Base-by-base conservation (phyloP, 345 rosid genomes). In the Theobroma cacao region DNA sequence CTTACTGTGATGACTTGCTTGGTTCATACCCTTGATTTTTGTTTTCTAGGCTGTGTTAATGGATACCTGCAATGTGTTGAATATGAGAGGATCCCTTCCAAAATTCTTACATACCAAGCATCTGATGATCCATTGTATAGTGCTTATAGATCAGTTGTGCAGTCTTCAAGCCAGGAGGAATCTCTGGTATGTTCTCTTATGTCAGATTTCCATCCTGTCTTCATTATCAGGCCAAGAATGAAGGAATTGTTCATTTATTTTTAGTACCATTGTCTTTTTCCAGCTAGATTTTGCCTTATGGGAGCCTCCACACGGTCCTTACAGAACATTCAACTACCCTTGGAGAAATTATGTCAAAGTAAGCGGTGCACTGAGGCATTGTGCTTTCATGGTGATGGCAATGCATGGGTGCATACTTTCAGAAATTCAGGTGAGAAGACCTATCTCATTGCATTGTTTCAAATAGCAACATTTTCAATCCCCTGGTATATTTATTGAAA, bases 241-340 rank as follows among this genome's bases (percentile, higher is more conserved):
- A 77, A 47, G 52, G 50, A 71, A 50, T 18, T 75, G 3, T 58
- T 68, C 17, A 52, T 60, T 67, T 58, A 31, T 63, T 22, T 18
- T 28, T 8, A 28, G 11, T 52, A 12, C 30, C 2, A n/a, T 34
- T 17, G 15, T 10, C 48, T 68, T 65, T 56, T 71, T 73, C 84
- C 84, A 94, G 98, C 69, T 90, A 71, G 93, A 80, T 40, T 94
- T 93, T 69, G 98, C 98, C 26, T 75, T 84, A 69, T 94, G 97
- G 97, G 98, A 94, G 81, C 98, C 98, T 26, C 97, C 97, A 52
- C 98, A 94, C 76, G 98, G 98, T 64, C 93, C 89, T 48, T 93
- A 91, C 63, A 89, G 77, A 77, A 78, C 89, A 30, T 92, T 91
- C 76, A 86, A 83, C 8, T 94, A 93, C 64, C 98, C 97, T 0